Percentiles rank a stretch among this genome's conserved stretches.
phyloP scores from a whole-genome alignment of 495 filamentous ascomycete species.

The Pyrenopolyporus hunteri region DNA sequence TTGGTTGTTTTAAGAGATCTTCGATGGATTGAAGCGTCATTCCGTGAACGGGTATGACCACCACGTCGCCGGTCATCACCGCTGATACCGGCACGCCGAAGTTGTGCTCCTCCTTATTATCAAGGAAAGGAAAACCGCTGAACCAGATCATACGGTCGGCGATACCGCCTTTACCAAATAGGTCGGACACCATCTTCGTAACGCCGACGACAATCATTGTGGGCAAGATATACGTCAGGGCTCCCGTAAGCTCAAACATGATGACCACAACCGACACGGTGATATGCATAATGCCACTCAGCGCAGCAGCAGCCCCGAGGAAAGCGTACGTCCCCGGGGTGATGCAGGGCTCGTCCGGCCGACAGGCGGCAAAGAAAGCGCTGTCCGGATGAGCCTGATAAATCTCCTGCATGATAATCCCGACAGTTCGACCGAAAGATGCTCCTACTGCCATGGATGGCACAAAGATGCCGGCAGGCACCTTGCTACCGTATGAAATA shows the following conservation, averaged over 20 bases:
- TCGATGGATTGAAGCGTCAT: slow-evolving; percentile 77
- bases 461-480: slow-evolving; percentile 95
- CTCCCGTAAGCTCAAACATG: slow-evolving; percentile 97
- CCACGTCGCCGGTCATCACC: slow-evolving; percentile 84
- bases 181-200: slow-evolving; percentile 90
- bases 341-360: slow-evolving; percentile 93
- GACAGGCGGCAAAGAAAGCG: slow-evolving; percentile 82
- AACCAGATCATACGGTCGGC: slow-evolving; percentile 99
- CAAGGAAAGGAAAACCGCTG: slow-evolving; percentile 95
- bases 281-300: slow-evolving; percentile 98
- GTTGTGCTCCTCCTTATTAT: slow-evolving; percentile 97
- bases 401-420: slow-evolving; percentile 89
- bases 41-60: slow-evolving; percentile 74
- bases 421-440: slow-evolving; percentile 90
- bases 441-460: slow-evolving; percentile 98
- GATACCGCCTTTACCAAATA: slow-evolving; percentile 94
- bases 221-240: slow-evolving; percentile 92
- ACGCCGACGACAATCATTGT: slow-evolving; percentile 99
- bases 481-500: slow-evolving; percentile 97
- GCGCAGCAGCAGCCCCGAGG: slow-evolving; percentile 87
- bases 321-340: slow-evolving; percentile 97
- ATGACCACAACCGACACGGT: slow-evolving; percentile 96
- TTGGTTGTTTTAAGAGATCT: slow-evolving; percentile 75
- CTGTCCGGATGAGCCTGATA: slow-evolving; percentile 83
- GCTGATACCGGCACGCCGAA: slow-evolving; percentile 95